Evolutionary conservation across 2,329 filamentous ascomycete species (phyloP), one percentile per base, ranked within the genome.

Genomic region (Cryphonectria nitschkei): DNA sequence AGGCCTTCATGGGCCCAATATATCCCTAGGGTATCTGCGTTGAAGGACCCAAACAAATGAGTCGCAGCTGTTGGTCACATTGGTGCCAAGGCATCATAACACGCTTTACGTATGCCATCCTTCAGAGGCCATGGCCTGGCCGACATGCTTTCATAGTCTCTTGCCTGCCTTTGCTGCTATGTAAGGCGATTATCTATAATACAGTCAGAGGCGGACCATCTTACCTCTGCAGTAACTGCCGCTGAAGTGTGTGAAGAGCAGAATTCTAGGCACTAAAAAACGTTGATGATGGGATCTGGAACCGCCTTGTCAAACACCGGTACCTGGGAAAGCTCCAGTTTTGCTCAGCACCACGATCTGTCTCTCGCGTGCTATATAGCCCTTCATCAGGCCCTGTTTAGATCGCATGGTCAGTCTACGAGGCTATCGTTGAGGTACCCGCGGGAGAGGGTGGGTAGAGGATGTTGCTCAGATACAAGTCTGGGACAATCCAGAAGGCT

Each of bases 291-390:
- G 43, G 16, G 46, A 34, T 26, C 3, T 13, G 9, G 43, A 19
- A 29, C n/a, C 46, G 46, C 46, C 16, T 29, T 14, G 64, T 80
- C 80, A 91, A 64, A 91, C 82, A 26, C 93, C 93, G 34, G 97
- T 98, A 34, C 95, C 95, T 0, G 97, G 96, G 78, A 99, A 99
- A 2, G 96, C 95, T 56, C 93, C 94, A 71, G 88, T 92, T 81
- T 98, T 98, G 80, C 94, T 98, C 70, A 99, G 83, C 29, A 99
- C 96, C 39, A 99, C 92, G 75, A 95, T 95, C 46, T 92, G 92
- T 75, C 93, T 90, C 75, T 97, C 95, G 68, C 95, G 92, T 43
- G 95, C 92, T 75, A 99, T 99, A 81, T 99, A 99, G 56, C 97
- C 96, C 82, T 98, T 99, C 93, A 99, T 97, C 34, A 96, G 86